Evolutionary conservation across 1,284 basidiomycete species (phyloP).

Genomic region (Ceratobasidium sp.): DNA sequence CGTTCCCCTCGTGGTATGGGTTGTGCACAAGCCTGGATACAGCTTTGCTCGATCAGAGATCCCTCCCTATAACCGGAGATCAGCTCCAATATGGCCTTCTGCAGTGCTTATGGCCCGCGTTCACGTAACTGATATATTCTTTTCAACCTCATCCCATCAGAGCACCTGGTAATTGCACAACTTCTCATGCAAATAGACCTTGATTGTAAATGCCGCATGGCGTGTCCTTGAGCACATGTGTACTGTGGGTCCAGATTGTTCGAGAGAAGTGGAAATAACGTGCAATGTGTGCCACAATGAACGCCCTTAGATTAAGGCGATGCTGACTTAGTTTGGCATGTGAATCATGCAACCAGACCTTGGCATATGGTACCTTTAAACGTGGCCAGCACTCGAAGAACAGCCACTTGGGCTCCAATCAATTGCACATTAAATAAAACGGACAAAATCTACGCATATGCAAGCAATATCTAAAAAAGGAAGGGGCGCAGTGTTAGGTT

Average conservation of each 20-base stretch:
- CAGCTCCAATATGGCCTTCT: neutral
- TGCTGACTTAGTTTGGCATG: neutral
- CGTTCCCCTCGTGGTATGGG: slow-evolving; percentile 25
- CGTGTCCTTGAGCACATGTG: neutral
- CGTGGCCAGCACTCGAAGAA: neutral
- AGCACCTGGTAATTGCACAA: neutral
- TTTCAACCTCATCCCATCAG: slow-evolving; percentile 24
- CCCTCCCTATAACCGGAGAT: slow-evolving; percentile 34
- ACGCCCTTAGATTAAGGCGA: neutral
- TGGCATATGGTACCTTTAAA: neutral
- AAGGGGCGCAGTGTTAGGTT: neutral
- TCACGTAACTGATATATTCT: slow-evolving; percentile 10
- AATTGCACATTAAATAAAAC: neutral
- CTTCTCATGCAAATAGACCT: slow-evolving; percentile 5
- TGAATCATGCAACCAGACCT: neutral
- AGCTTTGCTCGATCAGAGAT: slow-evolving; percentile 23
- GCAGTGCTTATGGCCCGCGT: slow-evolving; percentile 17
- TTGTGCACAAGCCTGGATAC: neutral
- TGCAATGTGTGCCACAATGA: neutral
- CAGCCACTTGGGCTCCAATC: neutral
- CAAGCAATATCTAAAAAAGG: neutral
- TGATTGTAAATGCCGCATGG: neutral
- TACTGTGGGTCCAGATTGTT: neutral
- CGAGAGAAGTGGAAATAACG: slow-evolving; percentile 1
- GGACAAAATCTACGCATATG: neutral